Evolutionary conservation across 1,284 basidiomycete genomes (phyloP), one percentile per base, ranked within the genome.

Genomic region (Ustilago trichophora): DNA sequence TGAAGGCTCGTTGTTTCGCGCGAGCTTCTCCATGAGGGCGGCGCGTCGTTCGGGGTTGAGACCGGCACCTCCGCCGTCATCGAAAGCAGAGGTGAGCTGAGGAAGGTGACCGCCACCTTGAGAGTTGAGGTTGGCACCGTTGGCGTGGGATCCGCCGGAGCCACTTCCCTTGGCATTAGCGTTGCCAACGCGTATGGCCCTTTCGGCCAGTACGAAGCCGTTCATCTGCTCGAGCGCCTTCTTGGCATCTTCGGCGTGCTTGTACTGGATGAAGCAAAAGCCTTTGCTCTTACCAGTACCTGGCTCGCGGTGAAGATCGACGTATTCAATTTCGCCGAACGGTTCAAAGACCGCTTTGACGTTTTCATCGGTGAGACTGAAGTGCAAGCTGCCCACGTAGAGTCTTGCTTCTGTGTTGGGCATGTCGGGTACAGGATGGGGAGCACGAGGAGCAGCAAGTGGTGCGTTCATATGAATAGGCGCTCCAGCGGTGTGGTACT

Each of bases 161-260:
- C 57, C 67, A 2, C 40, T 24, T 33, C 74, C 74, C 32, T 67
- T 67, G 21, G 75, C 67, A 37, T 71, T 72, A 44, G 77, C 76
- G 15, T 74, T 73, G 21, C 76, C 75, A 3, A 80, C 75, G 13
- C 72, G 44, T 48, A 80, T 80, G 52, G 89, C 90, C 60, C 95
- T 88, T 40, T 93, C 96, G 40, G 96, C 95, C 46, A 99, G 86
- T 75, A 96, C 93, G 79, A 98, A 98, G 11, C 92, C 92, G 85
- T 98, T 93, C 93, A 99, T 98, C 73, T 96, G 92, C 78, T 97
- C 93, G 33, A 95, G 84, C 15, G 95, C 95, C 88, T 94, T 94
- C 81, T 91, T 90, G 16, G 96, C 95, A 80, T 97, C 91, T 77
- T 93, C 90, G 15, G 88, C 84, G 43, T 91, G 87, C 78, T 92